Evolutionary conservation across 2,329 filamentous ascomycete species (phyloP), one percentile per base, ranked within the genome.

Genomic region (Colletotrichum filicis): DNA sequence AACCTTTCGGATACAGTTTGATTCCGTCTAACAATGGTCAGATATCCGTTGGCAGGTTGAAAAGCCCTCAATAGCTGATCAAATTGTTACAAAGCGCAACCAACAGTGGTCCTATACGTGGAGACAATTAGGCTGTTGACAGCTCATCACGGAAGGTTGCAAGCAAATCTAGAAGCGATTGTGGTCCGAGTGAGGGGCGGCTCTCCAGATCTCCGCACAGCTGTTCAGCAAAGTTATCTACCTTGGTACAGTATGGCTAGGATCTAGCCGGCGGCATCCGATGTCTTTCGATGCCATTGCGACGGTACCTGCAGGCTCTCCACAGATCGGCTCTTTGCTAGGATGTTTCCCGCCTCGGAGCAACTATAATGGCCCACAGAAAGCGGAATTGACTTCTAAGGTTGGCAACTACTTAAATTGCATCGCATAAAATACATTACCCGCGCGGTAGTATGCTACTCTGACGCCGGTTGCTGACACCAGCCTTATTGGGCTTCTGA

Each of bases 301-400:
- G 28, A 67, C 56, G 22, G 32, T 67, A 60, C 55, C 65, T 53
- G 26, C 28, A 60, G 37, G 59, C 26, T 53, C 57, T 16, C 46
- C 30, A 56, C 30, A 55, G 30, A 61, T 67, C 28, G 26, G 19
- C 56, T 28, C n/a, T 35, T 4, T n/a, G 12, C 22, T 57, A 19
- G 19, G 42, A 49, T 49, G 42, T n/a, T 22, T 62, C 37, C 37
- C 46, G 57, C 57, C 12, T 37, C 5, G 35, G 60, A 52, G 37
- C 65, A 22, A 16, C 11, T 24, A 14, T 4, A 22, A 11, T 26
- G 24, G 56, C 46, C 22, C 57, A 32, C 22, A 55, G 16, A 9
- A 11, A 62, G 32, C 30, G 46, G 22, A 24, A 9, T n/a, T 53
- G 37, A 24, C 19, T 24, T 26, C 57, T 46, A 9, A 19, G 57